Percentiles rank a stretch among this genome's conserved stretches.
Evolutionary conservation across 331 rosid genomes (phyloP).

Genomic region (Pyracantha coccinea): DNA sequence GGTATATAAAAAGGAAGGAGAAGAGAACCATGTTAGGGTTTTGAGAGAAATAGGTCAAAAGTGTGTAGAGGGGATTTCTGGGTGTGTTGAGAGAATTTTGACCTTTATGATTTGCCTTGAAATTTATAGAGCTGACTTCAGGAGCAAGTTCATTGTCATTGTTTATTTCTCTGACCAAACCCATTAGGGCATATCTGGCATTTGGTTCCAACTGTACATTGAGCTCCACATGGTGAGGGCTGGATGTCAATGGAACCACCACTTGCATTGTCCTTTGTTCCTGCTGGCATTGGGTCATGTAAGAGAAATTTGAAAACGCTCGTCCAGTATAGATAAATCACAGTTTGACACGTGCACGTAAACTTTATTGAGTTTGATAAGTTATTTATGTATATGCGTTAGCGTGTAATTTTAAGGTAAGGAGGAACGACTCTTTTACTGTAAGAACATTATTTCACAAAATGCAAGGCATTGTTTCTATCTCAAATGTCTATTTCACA

Average conservation of each 20-base stretch:
- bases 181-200: conserved; percentile 80
- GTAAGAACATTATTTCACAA: too few relatives aligned
- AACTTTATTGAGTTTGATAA: too few relatives aligned
- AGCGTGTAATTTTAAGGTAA: too few relatives aligned
- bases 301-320: background rate
- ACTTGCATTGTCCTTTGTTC: conserved; percentile 57
- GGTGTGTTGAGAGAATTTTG: background rate
- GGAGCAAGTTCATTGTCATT: conserved; percentile 48
- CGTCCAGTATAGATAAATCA: too few relatives aligned
- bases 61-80: background rate
- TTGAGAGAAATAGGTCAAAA: background rate
- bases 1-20: conserved; percentile 10
- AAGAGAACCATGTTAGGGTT: conserved; percentile 13
- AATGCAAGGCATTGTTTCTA: too few relatives aligned
- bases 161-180: conserved; percentile 67
- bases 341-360: too few relatives aligned
- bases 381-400: too few relatives aligned
- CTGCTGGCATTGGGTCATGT: conserved; percentile 29
- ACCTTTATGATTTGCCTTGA: conserved; percentile 70
- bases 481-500: background rate
- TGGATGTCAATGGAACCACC: conserved; percentile 59
- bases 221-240: conserved; percentile 74
- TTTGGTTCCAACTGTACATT: conserved; percentile 56
- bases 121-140: conserved; percentile 52
- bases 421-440: too few relatives aligned